These are phyloP conservation scores for Hypsizygus ulmarius DNA, from an alignment of 1,284 basidiomycete species.

Conservation along the genomic window DNA sequence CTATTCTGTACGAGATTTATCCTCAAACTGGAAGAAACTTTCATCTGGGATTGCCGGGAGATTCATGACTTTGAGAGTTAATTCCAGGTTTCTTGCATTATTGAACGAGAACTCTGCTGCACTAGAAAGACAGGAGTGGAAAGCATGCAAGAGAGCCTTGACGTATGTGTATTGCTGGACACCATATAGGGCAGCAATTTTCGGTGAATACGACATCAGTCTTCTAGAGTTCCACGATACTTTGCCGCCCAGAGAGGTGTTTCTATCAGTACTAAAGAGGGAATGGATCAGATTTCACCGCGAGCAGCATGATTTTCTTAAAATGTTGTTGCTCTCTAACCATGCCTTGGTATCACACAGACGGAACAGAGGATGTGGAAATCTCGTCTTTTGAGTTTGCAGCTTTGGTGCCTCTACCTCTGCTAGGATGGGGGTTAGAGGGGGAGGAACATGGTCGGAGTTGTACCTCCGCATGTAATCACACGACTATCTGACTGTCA, in stretches of 20 bases:
- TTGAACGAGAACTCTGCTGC: background rate
- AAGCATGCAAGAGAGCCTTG: background rate
- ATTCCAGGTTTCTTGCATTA: background rate
- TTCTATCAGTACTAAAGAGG: background rate
- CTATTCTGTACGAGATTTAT: constrained; percentile 2
- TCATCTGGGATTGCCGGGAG: constrained; percentile 6
- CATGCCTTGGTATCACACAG: too few relatives aligned
- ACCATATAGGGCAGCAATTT: background rate
- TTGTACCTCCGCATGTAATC: background rate
- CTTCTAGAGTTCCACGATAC: constrained; percentile 4
- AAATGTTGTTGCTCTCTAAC: too few relatives aligned
- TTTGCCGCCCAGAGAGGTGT: background rate
- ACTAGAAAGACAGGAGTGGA: background rate
- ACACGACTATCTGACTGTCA: too few relatives aligned
- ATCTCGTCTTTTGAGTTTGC: too few relatives aligned
- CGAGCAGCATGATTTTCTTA: background rate
- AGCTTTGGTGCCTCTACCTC: background rate
- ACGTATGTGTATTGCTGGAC: constrained; percentile 1
- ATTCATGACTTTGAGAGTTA: constrained; percentile 3
- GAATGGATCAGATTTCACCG: constrained; percentile 1
- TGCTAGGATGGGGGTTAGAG: background rate
- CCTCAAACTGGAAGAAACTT: constrained; percentile 2
- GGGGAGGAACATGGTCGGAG: background rate
- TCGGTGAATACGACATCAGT: constrained; percentile 3
- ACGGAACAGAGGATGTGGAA: too few relatives aligned